Evolutionary conservation across 2,329 filamentous ascomycete species (phyloP).

Genomic region (Chlorencoelia australis): DNA sequence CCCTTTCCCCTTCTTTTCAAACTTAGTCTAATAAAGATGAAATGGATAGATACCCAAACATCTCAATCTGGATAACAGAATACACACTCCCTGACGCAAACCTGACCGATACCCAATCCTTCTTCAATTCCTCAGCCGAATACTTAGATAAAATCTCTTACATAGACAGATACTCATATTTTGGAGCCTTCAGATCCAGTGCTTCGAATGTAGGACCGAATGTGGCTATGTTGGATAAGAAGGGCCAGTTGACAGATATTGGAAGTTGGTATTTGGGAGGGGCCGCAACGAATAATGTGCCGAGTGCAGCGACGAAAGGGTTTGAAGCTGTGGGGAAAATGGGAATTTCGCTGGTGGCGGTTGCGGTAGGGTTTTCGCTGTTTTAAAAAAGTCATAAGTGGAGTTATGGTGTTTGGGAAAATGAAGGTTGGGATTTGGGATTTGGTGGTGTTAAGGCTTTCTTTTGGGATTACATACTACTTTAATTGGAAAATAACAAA

Average conservation of each 20-base stretch:
- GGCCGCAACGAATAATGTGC: constrained; percentile 32
- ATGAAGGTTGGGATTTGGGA: too few relatives aligned
- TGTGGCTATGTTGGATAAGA: constrained; percentile 56
- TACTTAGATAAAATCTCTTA: constrained; percentile 57
- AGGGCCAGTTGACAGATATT: constrained; percentile 63
- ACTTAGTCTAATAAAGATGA: constrained; percentile 5
- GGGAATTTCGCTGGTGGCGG: too few relatives aligned
- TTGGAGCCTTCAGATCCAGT: constrained; percentile 49
- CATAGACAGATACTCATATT: constrained; percentile 52
- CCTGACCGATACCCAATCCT: constrained; percentile 47
- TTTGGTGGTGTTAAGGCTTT: too few relatives aligned
- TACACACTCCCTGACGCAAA: constrained; percentile 51
- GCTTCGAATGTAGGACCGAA: constrained; percentile 68
- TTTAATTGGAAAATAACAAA: too few relatives aligned
- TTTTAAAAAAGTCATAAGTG: too few relatives aligned
- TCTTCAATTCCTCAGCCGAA: constrained; percentile 56
- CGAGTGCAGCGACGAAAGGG: too few relatives aligned
- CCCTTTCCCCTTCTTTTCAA: background rate
- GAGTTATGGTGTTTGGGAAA: too few relatives aligned
- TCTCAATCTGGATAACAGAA: constrained; percentile 69
- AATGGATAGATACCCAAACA: constrained; percentile 43
- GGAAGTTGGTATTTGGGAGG: constrained; percentile 67
- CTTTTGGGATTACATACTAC: too few relatives aligned
- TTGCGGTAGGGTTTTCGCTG: too few relatives aligned
- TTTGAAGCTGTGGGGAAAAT: too few relatives aligned